Base-by-base conservation (phyloP, 495 filamentous ascomycete species). In the Aspergillus funiculosus region DNA sequence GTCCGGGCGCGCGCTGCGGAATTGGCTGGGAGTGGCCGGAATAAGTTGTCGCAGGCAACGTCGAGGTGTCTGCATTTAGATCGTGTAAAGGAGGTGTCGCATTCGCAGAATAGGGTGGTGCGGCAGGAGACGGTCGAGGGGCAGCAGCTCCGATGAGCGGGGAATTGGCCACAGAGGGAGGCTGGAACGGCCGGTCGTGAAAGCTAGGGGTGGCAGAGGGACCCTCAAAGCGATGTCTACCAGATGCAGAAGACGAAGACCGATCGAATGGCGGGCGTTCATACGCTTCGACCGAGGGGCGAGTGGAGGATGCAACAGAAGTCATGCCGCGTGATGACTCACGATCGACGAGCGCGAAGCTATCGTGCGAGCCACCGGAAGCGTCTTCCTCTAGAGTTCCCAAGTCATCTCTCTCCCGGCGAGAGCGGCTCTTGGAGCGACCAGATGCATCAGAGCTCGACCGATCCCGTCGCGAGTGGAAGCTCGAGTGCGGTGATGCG, bases 401-500 rank as follows among this genome's bases (percentile, higher is more conserved):
- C 4, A 71, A 51, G 39, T 79, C 73, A 20, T 80, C 69, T 4
- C 64, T 56, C 5, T 68, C 68, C 3, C 67, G 65, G n/a, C 66
- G 60, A 34, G 75, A 76, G 14, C 78, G 75, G 47, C 71, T 79
- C 49, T 74, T 74, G 2, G 79, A 78, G 9, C 75, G 73, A 25
- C 67, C 68, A 28, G 75, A 76, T 3, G 76, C 71, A 36, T 85
- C 79, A 0, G 83, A 85, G 39, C 71, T 75, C 31, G 81, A 83
- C 18, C 81, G 73, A 37, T 81, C 78, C 21, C 80, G 64, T 21
- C 74, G 75, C 3, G 67, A 56, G 6, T 59, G 52, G 50, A 61
- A 60, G 20, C 54, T 56, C 7, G 57, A 52, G 39, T 62, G 56
- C 8, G 70, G 70, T 1, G 70, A 70, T 6, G 58, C 48, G 8